phyloP scores from a whole-genome alignment of 305 asterid species.

The Euphrasia arctica region DNA sequence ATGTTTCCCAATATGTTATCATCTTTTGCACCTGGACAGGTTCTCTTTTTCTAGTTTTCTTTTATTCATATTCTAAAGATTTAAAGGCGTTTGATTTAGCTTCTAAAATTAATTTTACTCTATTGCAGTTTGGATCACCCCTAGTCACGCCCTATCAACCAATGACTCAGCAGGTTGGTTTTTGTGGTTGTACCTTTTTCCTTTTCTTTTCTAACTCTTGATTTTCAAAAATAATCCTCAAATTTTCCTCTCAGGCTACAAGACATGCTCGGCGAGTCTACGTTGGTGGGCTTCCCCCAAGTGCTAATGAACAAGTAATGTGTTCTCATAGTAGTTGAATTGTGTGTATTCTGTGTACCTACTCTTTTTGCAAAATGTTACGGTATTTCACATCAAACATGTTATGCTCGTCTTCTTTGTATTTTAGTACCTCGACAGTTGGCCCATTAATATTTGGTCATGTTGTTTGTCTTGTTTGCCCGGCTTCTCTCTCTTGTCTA shows the following conservation, averaged over 20 bases:
- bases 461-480: too few relatives aligned
- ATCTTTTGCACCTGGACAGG: slow-evolving; percentile 67
- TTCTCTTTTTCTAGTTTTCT: slow-evolving; percentile 18
- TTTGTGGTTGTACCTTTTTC: slow-evolving; percentile 7
- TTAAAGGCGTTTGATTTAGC: slow-evolving; percentile 6
- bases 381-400: neutral
- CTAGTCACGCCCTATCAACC: slow-evolving; percentile 52
- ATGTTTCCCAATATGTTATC: slow-evolving; percentile 65
- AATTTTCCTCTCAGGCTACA: slow-evolving; percentile 54
- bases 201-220: neutral
- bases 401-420: neutral
- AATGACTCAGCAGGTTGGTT: slow-evolving; percentile 84
- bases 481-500: neutral
- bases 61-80: neutral
- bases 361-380: neutral
- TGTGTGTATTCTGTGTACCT: neutral
- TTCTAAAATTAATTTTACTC: slow-evolving; percentile 15
- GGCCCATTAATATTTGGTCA: neutral
- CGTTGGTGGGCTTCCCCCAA: slow-evolving; percentile 84
- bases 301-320: slow-evolving; percentile 83
- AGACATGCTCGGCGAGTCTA: slow-evolving; percentile 87
- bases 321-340: neutral
- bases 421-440: too few relatives aligned
- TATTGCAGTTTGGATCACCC: slow-evolving; percentile 56
- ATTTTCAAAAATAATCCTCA: slow-evolving; percentile 14